Conservation (phyloP, 257 asterid species). For the Orobanche coerulescens region DNA sequence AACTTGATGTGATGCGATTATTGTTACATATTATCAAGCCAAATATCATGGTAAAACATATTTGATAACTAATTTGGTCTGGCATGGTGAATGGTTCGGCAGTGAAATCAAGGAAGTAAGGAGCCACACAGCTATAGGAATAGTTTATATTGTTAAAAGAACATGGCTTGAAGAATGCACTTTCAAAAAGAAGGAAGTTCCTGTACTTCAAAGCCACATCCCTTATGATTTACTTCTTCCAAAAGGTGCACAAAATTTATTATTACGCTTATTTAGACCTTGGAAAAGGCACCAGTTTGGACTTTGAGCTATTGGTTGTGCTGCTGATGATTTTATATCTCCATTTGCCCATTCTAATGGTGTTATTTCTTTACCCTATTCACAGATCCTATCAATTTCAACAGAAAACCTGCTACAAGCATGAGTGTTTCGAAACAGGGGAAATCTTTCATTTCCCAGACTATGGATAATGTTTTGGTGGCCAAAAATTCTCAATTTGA, state of each 20-base stretch:
- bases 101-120: conserved; percentile 82
- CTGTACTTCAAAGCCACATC: conserved; percentile 69
- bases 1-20: not conserved
- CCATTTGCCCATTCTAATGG: conserved; percentile 9
- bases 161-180: conserved; percentile 90
- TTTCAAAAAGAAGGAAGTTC: conserved; percentile 61
- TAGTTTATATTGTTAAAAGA: conserved; percentile 60
- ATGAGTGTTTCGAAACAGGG: conserved; percentile 33
- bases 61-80: conserved; percentile 13
- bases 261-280: not conserved
- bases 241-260: conserved; percentile 49
- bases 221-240: conserved; percentile 86
- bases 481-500: conserved; percentile 30
- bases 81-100: conserved; percentile 32
- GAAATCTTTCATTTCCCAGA: conserved; percentile 38
- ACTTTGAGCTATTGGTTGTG: conserved; percentile 11
- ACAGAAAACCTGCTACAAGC: conserved; percentile 34
- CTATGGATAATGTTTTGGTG: conserved; percentile 21
- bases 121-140: conserved; percentile 72
- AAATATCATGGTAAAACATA: not conserved
- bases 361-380: conserved; percentile 8
- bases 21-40: conserved; percentile 8
- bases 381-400: conserved; percentile 45
- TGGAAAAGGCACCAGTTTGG: conserved; percentile 15
- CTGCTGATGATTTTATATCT: conserved; percentile 20